Conservation (phyloP, 176 grass and related monocot species). For the Eleusine indica region DNA sequence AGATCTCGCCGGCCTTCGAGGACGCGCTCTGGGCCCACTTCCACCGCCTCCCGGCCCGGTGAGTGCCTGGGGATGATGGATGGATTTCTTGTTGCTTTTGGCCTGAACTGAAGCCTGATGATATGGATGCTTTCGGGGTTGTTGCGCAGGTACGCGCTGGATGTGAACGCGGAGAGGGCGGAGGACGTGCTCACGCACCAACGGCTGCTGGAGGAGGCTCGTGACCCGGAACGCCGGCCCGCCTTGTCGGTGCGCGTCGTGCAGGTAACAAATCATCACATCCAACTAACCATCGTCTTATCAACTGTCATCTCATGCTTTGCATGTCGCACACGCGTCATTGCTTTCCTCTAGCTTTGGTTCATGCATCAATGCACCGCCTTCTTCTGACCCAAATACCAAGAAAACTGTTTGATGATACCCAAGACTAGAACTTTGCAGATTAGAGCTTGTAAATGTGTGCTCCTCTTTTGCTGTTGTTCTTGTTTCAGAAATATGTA, state of each 20-base stretch:
- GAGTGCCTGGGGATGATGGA: background rate
- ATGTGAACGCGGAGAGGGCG: slow-evolving; percentile 71
- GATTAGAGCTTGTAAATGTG: background rate
- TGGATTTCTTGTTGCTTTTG: background rate
- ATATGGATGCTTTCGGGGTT: background rate
- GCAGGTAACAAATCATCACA: slow-evolving; percentile 45
- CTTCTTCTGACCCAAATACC: background rate
- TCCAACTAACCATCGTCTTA: slow-evolving; percentile 2
- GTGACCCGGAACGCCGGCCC: slow-evolving; percentile 39
- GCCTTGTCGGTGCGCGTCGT: slow-evolving; percentile 59
- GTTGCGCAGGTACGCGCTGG: slow-evolving; percentile 61
- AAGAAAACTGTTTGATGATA: background rate
- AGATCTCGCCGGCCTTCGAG: slow-evolving; percentile 57
- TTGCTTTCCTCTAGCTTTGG: background rate
- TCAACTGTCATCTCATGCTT: slow-evolving; percentile 25
- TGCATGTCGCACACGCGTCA: slow-evolving; percentile 26
- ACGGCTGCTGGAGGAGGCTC: slow-evolving; percentile 61
- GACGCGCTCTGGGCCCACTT: slow-evolving; percentile 79
- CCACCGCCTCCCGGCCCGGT: slow-evolving; percentile 81
- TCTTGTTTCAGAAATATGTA: background rate
- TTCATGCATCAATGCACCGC: background rate
- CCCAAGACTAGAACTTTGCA: background rate
- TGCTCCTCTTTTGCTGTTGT: background rate
- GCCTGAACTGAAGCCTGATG: background rate
- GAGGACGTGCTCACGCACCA: slow-evolving; percentile 76